phyloP scores from a whole-genome alignment of 192 early-diverging fungal genomes.

The Coemansia sp. region DNA sequence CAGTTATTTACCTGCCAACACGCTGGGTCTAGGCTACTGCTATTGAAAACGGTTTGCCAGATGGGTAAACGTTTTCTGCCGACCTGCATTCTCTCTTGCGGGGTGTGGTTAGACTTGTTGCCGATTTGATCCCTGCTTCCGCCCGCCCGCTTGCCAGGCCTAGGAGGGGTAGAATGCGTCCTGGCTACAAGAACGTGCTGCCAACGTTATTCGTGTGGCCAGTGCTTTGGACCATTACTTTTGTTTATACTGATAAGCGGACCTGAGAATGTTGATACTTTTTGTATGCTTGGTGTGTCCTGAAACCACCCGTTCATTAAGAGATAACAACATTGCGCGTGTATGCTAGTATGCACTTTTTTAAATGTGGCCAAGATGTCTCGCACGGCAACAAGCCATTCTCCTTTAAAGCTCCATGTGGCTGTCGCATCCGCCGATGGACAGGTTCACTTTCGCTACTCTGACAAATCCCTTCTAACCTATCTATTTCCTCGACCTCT shows the following conservation, averaged over 20 bases:
- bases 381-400: background rate
- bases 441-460: background rate
- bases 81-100: background rate
- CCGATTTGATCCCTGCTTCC: too few species aligned
- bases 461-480: background rate
- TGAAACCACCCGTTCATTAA: background rate
- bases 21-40: background rate
- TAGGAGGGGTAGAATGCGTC: background rate
- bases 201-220: conserved; percentile 1
- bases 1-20: too few species aligned
- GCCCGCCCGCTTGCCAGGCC: background rate
- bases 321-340: background rate
- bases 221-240: background rate
- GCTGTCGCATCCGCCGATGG: background rate
- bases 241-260: background rate
- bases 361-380: background rate
- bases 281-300: background rate
- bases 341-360: background rate
- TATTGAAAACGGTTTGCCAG: background rate
- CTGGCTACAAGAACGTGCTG: background rate
- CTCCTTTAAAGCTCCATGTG: background rate
- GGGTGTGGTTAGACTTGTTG: too few species aligned
- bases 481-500: background rate
- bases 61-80: background rate
- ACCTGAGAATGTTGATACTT: background rate